Evolutionary conservation across 768 basidiomycete species (phyloP).

Genomic region (Lactarius hengduanensis): DNA sequence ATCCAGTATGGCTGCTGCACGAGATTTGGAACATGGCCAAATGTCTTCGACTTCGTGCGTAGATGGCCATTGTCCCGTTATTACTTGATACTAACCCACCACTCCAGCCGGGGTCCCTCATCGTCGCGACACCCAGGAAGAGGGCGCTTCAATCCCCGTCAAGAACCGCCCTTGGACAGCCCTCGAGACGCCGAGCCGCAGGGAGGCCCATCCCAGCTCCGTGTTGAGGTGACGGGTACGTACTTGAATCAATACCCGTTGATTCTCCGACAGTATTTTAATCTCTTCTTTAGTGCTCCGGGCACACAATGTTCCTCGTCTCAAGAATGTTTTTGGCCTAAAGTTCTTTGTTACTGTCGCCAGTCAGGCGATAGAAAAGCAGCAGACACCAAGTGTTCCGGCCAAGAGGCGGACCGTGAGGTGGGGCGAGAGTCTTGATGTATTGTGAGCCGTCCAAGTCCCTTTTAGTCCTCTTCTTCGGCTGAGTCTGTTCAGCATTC

Average conservation of each 20-base stretch:
- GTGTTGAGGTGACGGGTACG: neutral
- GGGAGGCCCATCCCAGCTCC: neutral
- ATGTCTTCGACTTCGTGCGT: neutral
- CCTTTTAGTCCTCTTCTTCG: neutral
- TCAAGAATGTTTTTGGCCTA: neutral
- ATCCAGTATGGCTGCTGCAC: neutral
- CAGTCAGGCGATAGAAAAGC: neutral
- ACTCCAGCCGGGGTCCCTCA: neutral
- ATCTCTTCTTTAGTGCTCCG: neutral
- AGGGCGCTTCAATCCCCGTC: neutral
- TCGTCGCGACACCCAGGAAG: neutral
- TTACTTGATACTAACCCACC: neutral
- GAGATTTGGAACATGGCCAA: neutral
- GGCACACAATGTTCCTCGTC: neutral
- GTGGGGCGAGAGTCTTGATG: neutral
- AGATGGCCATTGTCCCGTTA: neutral
- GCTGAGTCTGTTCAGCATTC: neutral
- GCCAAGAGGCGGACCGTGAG: neutral
- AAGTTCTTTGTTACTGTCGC: neutral
- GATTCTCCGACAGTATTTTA: neutral
- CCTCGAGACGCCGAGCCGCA: neutral
- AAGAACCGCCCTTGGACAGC: neutral
- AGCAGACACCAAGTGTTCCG: neutral
- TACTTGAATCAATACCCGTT: neutral
- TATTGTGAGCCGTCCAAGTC: neutral